Evolutionary conservation across 1,284 basidiomycete genomes (phyloP), one percentile per base, ranked within the genome.

Genomic region (Trichosporon inkin): DNA sequence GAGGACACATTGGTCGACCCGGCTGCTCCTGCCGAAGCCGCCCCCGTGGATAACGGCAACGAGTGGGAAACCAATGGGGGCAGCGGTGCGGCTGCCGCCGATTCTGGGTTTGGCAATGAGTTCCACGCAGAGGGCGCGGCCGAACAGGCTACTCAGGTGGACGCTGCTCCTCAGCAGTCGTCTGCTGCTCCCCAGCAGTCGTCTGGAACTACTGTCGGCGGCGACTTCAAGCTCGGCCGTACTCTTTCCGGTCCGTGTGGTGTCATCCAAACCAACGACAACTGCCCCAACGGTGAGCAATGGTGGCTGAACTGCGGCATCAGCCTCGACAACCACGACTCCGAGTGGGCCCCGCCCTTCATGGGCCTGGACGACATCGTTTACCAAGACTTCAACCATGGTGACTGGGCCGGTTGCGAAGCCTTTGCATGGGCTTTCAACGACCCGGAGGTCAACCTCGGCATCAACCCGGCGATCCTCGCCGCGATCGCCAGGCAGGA

Each of bases 401-500:
- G 37, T 32, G 32, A 32, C 16, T n/a, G 28, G 32, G 41, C 55
- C 20, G 28, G 44, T 17, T 53, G 35, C 32, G 37, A 24, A 7
- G 24, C 56, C 7, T 58, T 52, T 28, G n/a, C 34, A 16, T 38
- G n/a, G 28, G 14, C 28, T 11, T 14, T 28, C 24, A 24, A 37
- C 10, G 40, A 17, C 7, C 41, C 56, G 32, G 17, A 58, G 38
- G 17, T 19, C 53, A 39, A 85, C 40, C 86, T 86, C 19, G 44
- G 44, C 10, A 28, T 49, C 44, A 49, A 49, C 24, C 73, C 89
- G 3, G 88, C 91, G 71, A 79, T 94, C 66, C 76, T 93, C 47
- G 90, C 91, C 4, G 83, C 90, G 0, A 88, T 94, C 65, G 90
- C 90, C 36, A 88, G 94, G 85, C 86, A 88, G 74, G 88, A 88